Percentiles rank a stretch among this genome's conserved stretches.
These are phyloP conservation scores for Myrmaecium sp. DNA, from an alignment of 2,329 filamentous ascomycete genomes.

Conservation along the genomic window DNA sequence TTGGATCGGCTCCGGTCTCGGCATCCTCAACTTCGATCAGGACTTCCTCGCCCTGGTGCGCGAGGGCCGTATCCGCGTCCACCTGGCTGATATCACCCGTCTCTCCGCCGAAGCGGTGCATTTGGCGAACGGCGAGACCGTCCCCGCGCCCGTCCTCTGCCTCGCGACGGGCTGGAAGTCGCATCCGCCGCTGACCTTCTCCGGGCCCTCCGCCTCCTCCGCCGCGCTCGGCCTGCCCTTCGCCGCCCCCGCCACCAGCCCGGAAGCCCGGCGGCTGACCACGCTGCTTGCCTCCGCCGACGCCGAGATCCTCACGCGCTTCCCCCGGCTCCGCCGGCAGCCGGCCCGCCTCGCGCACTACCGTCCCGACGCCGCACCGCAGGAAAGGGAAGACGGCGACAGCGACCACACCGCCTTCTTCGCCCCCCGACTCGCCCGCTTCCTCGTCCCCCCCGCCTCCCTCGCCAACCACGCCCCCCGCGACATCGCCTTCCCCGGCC, in stretches of 20 bases:
- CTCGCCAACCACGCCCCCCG: constrained; percentile 11
- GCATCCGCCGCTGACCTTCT: constrained; percentile 33
- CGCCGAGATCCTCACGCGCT: constrained; percentile 33
- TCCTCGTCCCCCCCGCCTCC: constrained; percentile 22
- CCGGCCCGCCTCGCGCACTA: not conserved
- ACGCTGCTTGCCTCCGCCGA: constrained; percentile 22
- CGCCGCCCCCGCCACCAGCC: constrained; percentile 6
- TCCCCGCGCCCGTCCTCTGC: constrained; percentile 35
- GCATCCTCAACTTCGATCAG: constrained; percentile 43
- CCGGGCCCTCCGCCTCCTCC: constrained; percentile 11
- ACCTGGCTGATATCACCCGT: constrained; percentile 36
- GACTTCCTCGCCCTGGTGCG: constrained; percentile 41
- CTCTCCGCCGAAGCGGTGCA: constrained; percentile 30
- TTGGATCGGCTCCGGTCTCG: constrained; percentile 39
- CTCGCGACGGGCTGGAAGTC: constrained; percentile 42
- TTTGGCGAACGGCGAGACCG: constrained; percentile 27
- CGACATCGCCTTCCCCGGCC: constrained; percentile 25
- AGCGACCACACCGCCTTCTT: constrained; percentile 4
- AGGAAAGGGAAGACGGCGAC: too few species aligned
- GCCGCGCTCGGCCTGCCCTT: constrained; percentile 11
- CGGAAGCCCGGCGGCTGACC: not conserved
- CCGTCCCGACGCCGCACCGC: not conserved
- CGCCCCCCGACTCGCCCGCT: constrained; percentile 28
- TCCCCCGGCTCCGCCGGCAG: constrained; percentile 28
- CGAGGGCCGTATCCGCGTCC: constrained; percentile 35